Base-by-base conservation (phyloP, 345 rosid genomes). In the Lumnitzera littorea region DNA sequence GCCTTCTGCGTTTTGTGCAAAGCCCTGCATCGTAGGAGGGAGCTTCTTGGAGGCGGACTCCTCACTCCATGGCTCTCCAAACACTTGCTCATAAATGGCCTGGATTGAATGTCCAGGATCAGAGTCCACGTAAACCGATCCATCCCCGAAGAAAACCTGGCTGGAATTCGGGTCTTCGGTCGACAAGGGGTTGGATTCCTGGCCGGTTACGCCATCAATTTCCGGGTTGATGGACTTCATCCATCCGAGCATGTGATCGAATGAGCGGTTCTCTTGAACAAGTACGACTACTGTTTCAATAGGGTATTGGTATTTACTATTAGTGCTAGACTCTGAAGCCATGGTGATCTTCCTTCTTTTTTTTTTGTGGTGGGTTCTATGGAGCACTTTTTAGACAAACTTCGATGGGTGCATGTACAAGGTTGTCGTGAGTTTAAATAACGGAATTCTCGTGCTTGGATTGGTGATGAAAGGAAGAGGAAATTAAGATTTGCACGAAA, bases 221-320 rank as follows among this genome's bases (percentile, higher is more conserved):
- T 84, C 80, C 1, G 72, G 86, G 76, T 91, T 82, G 27, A 85
- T 55, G n/a, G 81, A 70, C 55, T 85, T 85, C 67, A 87, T 76
- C 96, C 97, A 91, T 13, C 97, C 97, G 1, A 91, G 77, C 46
- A 78, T 79, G 81, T 91, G 97, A 61, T 91, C 97, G 50, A 91
- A 91, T 13, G 97, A 87, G n/a, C 96, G 97, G 80, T 91, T 91
- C 52, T 91, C 96, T 70, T 84, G 97, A 46, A 85, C 89, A 50
- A 88, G 70, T 54, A 91, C 80, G 23, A 91, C 97, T 23, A 88
- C 75, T 29, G 91, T 88, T 67, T 85, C 86, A 78, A 91, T 82
- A 17, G 97, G 97, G 69, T 48, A 76, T 16, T 72, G 20, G 49
- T 36, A 36, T 36, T 36, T 36, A 36, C 11, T 36, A 9, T 5